Conservation (phyloP, 2,329 filamentous ascomycete species). For the Stagonosporopsis vannaccii region DNA sequence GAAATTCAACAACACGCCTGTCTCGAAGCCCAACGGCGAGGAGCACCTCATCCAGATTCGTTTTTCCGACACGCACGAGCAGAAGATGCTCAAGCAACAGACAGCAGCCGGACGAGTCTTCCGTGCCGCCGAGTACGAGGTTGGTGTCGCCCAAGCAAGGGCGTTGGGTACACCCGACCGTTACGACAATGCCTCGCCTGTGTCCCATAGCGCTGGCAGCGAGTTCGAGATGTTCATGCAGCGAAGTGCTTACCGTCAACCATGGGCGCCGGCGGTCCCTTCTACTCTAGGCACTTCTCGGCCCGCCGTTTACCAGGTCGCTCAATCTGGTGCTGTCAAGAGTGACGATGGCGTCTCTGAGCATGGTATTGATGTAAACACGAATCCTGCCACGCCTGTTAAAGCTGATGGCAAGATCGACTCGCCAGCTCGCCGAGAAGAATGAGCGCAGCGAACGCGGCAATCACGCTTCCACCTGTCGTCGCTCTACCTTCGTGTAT, state of each 20-base stretch:
- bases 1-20: slow-evolving; percentile 77
- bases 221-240: slow-evolving; percentile 51
- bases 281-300: slow-evolving; percentile 45
- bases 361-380: slow-evolving; percentile 39
- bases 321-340: slow-evolving; percentile 35
- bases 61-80: slow-evolving; percentile 94
- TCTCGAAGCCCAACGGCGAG: slow-evolving; percentile 66
- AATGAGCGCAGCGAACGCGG: slow-evolving; percentile 25
- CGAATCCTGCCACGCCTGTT: slow-evolving; percentile 45
- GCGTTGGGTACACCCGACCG: slow-evolving; percentile 44
- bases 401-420: slow-evolving; percentile 36
- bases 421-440: slow-evolving; percentile 39
- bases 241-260: slow-evolving; percentile 39
- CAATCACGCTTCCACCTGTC: slow-evolving; percentile 13
- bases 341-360: slow-evolving; percentile 41
- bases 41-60: slow-evolving; percentile 90
- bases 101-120: slow-evolving; percentile 95
- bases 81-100: slow-evolving; percentile 96
- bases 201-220: slow-evolving; percentile 42
- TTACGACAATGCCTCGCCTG: slow-evolving; percentile 44
- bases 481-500: slow-evolving; percentile 30
- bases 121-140: slow-evolving; percentile 87
- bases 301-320: slow-evolving; percentile 37
- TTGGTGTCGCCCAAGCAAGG: slow-evolving; percentile 51
- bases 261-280: slow-evolving; percentile 45